These are phyloP conservation scores for Begonia peltatifolia DNA, from an alignment of 306 rosid species.

Conservation along the genomic window DNA sequence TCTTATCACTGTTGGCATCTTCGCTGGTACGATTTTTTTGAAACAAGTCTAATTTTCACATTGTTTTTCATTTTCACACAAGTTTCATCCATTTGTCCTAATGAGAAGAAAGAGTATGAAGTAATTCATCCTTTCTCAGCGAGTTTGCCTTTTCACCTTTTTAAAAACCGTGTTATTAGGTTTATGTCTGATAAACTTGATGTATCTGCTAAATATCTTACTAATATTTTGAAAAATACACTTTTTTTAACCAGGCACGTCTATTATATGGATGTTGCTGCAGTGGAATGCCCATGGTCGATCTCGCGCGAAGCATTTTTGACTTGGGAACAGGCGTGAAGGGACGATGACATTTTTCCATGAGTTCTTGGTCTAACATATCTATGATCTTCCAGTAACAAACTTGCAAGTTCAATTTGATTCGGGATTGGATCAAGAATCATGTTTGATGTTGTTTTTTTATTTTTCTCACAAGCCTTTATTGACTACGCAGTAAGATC, in stretches of 20 bases:
- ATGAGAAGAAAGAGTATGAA: neutral
- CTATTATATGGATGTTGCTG: slow-evolving; percentile 78
- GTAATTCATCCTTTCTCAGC: no score
- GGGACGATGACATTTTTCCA: neutral
- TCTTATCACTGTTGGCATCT: slow-evolving; percentile 63
- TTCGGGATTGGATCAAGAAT: no score
- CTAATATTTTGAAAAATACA: neutral
- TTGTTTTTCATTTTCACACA: slow-evolving; percentile 6
- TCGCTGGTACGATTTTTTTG: slow-evolving; percentile 55
- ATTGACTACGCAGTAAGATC: no score
- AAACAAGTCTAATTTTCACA: slow-evolving; percentile 5
- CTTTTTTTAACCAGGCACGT: slow-evolving; percentile 45
- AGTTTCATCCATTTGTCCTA: neutral
- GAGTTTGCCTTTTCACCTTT: neutral
- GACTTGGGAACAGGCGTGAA: slow-evolving; percentile 2
- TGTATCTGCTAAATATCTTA: slow-evolving; percentile 1
- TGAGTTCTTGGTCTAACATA: no score
- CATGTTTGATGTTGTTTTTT: no score
- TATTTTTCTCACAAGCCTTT: no score
- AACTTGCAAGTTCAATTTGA: no score
- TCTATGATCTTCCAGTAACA: no score
- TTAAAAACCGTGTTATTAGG: neutral
- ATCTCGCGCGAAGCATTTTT: slow-evolving; percentile 22
- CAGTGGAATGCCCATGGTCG: slow-evolving; percentile 64
- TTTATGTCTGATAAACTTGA: neutral